A percentile compares a stretch with the other conserved stretches of the same genome.
These are phyloP conservation scores for Penicillium antarcticum DNA, from an alignment of 495 filamentous ascomycete species.

Conservation along the genomic window DNA sequence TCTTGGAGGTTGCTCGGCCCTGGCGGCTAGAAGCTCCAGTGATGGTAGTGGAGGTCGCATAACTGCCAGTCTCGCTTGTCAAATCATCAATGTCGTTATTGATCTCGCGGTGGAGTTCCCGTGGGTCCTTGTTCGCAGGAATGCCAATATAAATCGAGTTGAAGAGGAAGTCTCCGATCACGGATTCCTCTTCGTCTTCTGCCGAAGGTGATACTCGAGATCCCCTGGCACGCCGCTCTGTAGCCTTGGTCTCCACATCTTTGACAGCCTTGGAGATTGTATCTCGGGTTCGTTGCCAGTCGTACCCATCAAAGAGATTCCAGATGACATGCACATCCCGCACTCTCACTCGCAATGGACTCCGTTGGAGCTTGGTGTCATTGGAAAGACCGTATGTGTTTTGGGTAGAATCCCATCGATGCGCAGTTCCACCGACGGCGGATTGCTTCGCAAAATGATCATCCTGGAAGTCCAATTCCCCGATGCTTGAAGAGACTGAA, in stretches of 20 bases:
- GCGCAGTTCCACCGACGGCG: conserved; percentile 62
- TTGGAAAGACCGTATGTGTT: conserved; percentile 68
- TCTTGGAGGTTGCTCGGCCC: conserved; percentile 41
- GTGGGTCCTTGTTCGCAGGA: conserved; percentile 77
- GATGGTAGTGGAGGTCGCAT: conserved; percentile 66
- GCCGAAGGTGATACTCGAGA: conserved; percentile 44
- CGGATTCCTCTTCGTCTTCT: conserved; percentile 73
- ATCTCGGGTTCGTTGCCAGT: conserved; percentile 87
- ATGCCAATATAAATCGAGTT: conserved; percentile 98
- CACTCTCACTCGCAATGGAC: conserved; percentile 73
- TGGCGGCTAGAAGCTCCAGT: conserved; percentile 56
- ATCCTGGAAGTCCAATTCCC: conserved; percentile 66
- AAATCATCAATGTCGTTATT: conserved; percentile 85
- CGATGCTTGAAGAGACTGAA: conserved; percentile 47
- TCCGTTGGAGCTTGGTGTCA: conserved; percentile 57
- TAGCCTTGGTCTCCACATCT: conserved; percentile 76
- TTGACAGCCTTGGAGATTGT: conserved; percentile 82
- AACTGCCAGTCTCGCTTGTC: conserved; percentile 82
- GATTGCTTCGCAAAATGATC: conserved; percentile 71
- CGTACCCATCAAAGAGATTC: conserved; percentile 98
- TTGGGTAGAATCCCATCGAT: conserved; percentile 72
- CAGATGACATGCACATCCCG: conserved; percentile 91
- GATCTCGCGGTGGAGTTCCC: conserved; percentile 75
- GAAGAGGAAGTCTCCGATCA: conserved; percentile 94
- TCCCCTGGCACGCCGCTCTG: conserved; percentile 60